Base-by-base conservation (phyloP, 306 rosid genomes). In the Inga oerstediana region DNA sequence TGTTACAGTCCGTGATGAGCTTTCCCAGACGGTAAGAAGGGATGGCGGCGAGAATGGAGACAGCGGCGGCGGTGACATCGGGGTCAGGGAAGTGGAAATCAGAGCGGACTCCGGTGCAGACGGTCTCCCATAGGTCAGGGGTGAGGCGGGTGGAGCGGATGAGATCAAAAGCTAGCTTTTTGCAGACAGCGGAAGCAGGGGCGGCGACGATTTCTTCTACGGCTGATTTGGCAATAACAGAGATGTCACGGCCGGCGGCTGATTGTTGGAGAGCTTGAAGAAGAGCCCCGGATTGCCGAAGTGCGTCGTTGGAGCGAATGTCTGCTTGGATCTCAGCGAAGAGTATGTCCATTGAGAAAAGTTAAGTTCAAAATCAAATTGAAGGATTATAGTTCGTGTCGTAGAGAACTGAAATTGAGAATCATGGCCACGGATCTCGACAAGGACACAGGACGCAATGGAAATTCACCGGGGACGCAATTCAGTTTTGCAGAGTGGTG, bases 261-360 rank as follows among this genome's bases (percentile, higher is more conserved):
- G 98, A 94, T 17, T 96, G 99, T 87, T 96, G 99, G n/a, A 96
- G 99, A 7, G 99, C 97, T 71, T 88, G 99, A 58, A 96, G 94
- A 49, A 96, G 97, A 54, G 99, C 99, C 17, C 99, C 89, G 43
- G 97, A 91, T 81, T 96, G 99, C 65, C 99, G 98, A 72, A 96
- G 98, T 2, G 99, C 98, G 61, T 94, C 99, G 84, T 90, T 94
- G 87, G 99, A 92, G 48, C 97, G 99, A 85, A 94, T 98, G 88
- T 96, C 98, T 5, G 99, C 97, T 79, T 96, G 99, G 95, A 96
- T 94, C 97, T 94, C 98, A 43, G 99, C 98, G 81, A 91, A 96
- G 78, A 96, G 97, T 35, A 96, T 96, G 88, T 96, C 99, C 99
- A 96, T 88, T 65, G 27, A 48, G 54, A 32, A 13, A 44, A 77